phyloP scores from a whole-genome alignment of 208 protist genomes.

The Porcisia deanei region DNA sequence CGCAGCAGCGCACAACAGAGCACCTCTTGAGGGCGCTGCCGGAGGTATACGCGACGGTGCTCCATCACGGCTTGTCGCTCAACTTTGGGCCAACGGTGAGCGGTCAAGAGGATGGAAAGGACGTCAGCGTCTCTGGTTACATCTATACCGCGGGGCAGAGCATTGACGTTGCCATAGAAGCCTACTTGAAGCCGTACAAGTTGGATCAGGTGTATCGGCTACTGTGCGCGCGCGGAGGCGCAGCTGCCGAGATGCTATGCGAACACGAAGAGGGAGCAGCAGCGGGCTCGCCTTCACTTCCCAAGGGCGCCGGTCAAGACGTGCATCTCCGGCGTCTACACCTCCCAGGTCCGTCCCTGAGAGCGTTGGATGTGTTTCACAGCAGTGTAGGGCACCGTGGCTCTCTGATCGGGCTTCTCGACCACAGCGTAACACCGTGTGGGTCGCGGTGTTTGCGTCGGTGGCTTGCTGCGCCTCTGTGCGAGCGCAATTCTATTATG shows the following conservation, averaged over 20 bases:
- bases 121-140: conserved; percentile 45
- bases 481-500: conserved; percentile 29
- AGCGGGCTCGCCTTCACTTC: background rate
- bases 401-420: conserved; percentile 67
- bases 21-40: conserved; percentile 33
- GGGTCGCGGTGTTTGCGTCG: conserved; percentile 62
- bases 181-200: conserved; percentile 59
- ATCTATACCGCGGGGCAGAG: conserved; percentile 12
- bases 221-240: conserved; percentile 21
- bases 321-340: background rate
- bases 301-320: background rate
- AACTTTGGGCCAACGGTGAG: conserved; percentile 72
- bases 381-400: conserved; percentile 45
- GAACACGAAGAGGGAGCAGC: background rate
- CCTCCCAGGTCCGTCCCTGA: conserved; percentile 69
- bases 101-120: conserved; percentile 75
- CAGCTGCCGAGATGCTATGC: background rate
- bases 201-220: conserved; percentile 57
- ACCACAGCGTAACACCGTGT: conserved; percentile 65
- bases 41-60: conserved; percentile 38
- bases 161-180: conserved; percentile 45
- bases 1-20: background rate
- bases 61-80: conserved; percentile 58
- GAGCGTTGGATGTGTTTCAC: conserved; percentile 85
- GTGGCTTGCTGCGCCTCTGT: conserved; percentile 73